phyloP scores from a whole-genome alignment of 176 grass and related monocot species.

The Paspalum notatum region DNA sequence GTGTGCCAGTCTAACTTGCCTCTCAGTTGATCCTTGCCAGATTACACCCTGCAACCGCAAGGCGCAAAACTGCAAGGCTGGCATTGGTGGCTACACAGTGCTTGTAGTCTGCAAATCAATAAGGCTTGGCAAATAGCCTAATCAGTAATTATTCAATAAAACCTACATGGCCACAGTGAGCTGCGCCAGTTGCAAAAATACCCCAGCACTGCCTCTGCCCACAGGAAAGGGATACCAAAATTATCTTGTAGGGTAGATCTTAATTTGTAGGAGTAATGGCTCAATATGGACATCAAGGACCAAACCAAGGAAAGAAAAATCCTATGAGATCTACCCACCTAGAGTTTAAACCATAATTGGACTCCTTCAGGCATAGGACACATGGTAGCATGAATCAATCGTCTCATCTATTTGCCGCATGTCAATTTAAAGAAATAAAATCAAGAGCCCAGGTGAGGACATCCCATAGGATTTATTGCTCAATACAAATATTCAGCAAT shows the following conservation, averaged over 20 bases:
- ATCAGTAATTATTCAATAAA: neutral
- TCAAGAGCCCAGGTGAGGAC: neutral
- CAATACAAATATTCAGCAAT: neutral
- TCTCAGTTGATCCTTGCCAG: slow-evolving; percentile 1
- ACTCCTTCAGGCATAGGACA: neutral
- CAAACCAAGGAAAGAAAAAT: neutral
- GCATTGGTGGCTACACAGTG: neutral
- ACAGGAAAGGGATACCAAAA: neutral
- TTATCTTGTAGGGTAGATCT: neutral
- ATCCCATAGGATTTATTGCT: slow-evolving; percentile 11
- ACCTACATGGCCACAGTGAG: neutral
- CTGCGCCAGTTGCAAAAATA: neutral
- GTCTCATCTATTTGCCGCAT: neutral
- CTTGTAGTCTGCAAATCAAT: neutral
- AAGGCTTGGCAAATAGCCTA: neutral
- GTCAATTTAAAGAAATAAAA: neutral
- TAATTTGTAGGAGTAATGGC: neutral
- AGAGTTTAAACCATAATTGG: neutral
- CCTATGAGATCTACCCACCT: neutral
- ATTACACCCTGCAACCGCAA: neutral
- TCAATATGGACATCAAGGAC: neutral
- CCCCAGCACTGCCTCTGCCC: neutral
- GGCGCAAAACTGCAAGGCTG: neutral
- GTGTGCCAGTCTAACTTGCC: neutral
- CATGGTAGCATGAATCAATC: neutral